Percentiles rank a stretch among this genome's conserved stretches.
Conservation (phyloP, 495 filamentous ascomycete genomes). For the Jackrogersella minutella region DNA sequence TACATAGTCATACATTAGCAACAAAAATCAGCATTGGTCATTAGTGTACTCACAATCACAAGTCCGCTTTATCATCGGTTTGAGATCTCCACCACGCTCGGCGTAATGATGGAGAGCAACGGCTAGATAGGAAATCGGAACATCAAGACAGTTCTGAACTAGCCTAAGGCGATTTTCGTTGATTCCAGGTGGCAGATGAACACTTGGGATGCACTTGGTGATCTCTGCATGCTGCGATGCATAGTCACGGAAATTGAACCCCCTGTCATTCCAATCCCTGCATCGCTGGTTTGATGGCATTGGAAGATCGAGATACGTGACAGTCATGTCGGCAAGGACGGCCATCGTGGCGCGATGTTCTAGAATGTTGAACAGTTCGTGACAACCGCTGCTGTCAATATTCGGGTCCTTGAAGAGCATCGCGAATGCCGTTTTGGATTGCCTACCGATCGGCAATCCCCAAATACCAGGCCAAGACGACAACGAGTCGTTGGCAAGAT, state of each 20-base stretch:
- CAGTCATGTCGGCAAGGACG: conserved; percentile 42
- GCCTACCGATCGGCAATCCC: conserved; percentile 25
- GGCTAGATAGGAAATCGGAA: conserved; percentile 23
- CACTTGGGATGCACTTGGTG: conserved; percentile 10
- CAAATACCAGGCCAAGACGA: conserved; percentile 46
- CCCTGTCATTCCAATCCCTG: conserved; percentile 30
- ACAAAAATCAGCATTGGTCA: not conserved
- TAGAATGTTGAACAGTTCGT: conserved; percentile 46
- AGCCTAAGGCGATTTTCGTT: conserved; percentile 23
- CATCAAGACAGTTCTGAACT: conserved; percentile 19
- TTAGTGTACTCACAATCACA: conserved; percentile 23
- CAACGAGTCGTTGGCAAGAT: conserved; percentile 45
- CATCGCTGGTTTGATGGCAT: conserved; percentile 23
- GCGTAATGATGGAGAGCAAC: conserved; percentile 8
- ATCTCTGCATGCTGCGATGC: not conserved
- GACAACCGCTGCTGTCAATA: conserved; percentile 29
- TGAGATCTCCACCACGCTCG: not conserved
- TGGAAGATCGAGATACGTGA: conserved; percentile 42
- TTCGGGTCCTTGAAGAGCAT: conserved; percentile 12
- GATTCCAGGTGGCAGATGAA: conserved; percentile 32
- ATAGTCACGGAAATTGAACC: not conserved
- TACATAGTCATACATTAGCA: conserved; percentile 27
- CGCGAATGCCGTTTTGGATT: conserved; percentile 29
- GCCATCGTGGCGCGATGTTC: conserved; percentile 49
- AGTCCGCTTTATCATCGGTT: not conserved